Conservation (phyloP, 768 basidiomycete species). For the Phanerochaete carnosa region DNA sequence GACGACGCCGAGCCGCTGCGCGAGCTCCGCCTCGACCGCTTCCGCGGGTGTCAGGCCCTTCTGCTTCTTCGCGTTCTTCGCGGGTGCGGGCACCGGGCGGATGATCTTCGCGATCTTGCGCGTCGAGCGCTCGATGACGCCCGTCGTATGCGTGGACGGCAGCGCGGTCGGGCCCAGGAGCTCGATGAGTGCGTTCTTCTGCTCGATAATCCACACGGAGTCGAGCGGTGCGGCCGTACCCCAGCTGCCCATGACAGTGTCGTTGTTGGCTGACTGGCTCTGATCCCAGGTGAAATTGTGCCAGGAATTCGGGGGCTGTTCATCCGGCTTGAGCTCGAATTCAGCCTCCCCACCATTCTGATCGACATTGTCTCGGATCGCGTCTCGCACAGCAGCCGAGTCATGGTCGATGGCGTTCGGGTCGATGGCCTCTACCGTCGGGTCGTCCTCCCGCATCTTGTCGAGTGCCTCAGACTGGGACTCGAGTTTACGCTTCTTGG, state of each 20-base stretch:
- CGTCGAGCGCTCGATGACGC: conserved; percentile 63
- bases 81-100: conserved; percentile 31
- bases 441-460: conserved; percentile 1
- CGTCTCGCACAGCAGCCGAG: conserved; percentile 12
- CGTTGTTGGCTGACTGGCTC: too few relatives aligned
- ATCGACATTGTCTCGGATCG: conserved; percentile 14
- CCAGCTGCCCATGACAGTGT: too few relatives aligned
- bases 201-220: conserved; percentile 11
- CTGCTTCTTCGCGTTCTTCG: conserved; percentile 9
- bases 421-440: conserved; percentile 12
- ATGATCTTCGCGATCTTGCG: conserved; percentile 50
- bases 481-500: conserved; percentile 23
- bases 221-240: not conserved
- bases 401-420: conserved; percentile 11
- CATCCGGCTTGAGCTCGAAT: conserved; percentile 3
- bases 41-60: conserved; percentile 10
- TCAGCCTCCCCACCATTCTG: conserved; percentile 11
- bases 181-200: conserved; percentile 28
- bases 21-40: conserved; percentile 47
- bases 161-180: conserved; percentile 55
- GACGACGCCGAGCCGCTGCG: conserved; percentile 43
- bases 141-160: conserved; percentile 60
- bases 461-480: conserved; percentile 7
- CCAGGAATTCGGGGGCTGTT: conserved; percentile 1
- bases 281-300: too few relatives aligned